Evolutionary conservation across 495 filamentous ascomycete species (phyloP).

Genomic region (Cairneyella variabilis): DNA sequence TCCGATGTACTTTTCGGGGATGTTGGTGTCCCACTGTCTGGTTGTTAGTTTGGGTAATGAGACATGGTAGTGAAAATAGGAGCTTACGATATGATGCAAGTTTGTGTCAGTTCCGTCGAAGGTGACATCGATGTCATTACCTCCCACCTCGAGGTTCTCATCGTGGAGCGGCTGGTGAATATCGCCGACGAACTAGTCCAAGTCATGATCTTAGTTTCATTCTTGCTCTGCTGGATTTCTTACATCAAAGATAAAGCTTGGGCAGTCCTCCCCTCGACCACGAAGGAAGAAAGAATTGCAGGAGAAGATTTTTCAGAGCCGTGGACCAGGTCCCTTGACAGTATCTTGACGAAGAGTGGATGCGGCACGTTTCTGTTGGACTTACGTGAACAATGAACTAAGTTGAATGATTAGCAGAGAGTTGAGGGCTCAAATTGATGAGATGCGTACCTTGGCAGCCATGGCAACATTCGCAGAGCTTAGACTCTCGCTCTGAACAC

Average conservation of each 20-base stretch:
- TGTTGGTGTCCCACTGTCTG: conserved; percentile 45
- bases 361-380: background rate
- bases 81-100: conserved; percentile 42
- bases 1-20: conserved; percentile 39
- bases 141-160: conserved; percentile 52
- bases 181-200: conserved; percentile 52
- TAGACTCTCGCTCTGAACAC: conserved; percentile 10
- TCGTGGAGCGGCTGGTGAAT: conserved; percentile 62
- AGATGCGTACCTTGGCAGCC: conserved; percentile 16
- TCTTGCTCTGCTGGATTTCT: background rate
- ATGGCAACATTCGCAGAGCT: conserved; percentile 11
- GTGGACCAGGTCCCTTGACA: conserved; percentile 8
- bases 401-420: background rate
- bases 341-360: background rate
- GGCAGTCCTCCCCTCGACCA: too few species aligned
- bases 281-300: conserved; percentile 15
- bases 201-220: background rate
- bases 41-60: background rate
- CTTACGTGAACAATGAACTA: conserved; percentile 27
- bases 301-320: conserved; percentile 2
- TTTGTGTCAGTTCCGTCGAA: conserved; percentile 53
- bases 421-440: background rate
- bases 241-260: background rate
- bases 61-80: background rate
- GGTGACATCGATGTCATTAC: conserved; percentile 53